Conservation (phyloP, 208 protist genomes). For the Leishmania turanica region DNA sequence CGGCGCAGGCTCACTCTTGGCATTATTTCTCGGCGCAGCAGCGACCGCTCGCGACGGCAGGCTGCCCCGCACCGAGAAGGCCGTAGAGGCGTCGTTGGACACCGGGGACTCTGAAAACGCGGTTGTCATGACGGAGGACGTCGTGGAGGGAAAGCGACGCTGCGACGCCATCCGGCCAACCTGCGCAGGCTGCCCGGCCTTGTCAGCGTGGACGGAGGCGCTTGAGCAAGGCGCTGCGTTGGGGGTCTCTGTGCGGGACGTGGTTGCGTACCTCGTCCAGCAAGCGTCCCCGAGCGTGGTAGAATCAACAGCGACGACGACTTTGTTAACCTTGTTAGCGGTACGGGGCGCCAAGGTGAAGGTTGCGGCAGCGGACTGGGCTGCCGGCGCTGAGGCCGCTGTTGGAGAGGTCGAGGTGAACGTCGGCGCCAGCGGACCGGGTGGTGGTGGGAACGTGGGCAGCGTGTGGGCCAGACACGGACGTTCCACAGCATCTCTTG, state of each 20-base stretch:
- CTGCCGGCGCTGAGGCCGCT: too few relatives aligned
- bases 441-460: background rate
- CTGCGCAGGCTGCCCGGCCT: conserved; percentile 5
- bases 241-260: background rate
- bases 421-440: background rate
- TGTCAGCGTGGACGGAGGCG: background rate
- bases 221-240: background rate
- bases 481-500: background rate
- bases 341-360: background rate
- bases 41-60: conserved; percentile 15
- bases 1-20: background rate
- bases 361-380: too few relatives aligned
- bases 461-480: too few relatives aligned
- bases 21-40: conserved; percentile 12
- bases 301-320: background rate
- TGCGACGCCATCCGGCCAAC: background rate
- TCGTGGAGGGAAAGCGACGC: conserved; percentile 7
- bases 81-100: conserved; percentile 3
- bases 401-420: background rate
- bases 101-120: background rate
- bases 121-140: conserved; percentile 12
- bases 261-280: background rate
- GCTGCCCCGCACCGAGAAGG: conserved; percentile 21
- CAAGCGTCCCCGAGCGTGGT: background rate
- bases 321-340: background rate